Evolutionary conservation across 139 green algal genomes (phyloP).

Genomic region (Penium margaritaceum): DNA sequence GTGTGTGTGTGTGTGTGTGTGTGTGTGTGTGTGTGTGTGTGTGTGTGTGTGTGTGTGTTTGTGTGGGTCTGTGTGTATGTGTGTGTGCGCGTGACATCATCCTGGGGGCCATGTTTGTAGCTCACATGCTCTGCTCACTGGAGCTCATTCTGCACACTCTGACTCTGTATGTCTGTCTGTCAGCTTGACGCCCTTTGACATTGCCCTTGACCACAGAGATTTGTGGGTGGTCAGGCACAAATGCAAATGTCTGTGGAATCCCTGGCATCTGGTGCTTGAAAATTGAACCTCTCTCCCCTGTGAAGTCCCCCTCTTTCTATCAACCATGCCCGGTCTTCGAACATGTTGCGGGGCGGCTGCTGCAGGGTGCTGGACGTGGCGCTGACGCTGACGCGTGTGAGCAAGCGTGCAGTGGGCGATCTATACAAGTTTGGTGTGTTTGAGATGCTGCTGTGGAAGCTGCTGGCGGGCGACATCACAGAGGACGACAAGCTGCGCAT

Average conservation of each 20-base stretch:
- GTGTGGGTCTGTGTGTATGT: too few relatives aligned
- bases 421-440: slow-evolving; percentile 17
- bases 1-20: too few relatives aligned
- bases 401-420: slow-evolving; percentile 2
- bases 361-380: slow-evolving; percentile 29
- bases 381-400: neutral
- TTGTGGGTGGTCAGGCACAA: too few relatives aligned
- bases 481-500: slow-evolving; percentile 4
- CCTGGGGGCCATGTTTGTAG: too few relatives aligned
- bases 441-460: slow-evolving; percentile 33
- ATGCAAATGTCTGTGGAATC: neutral
- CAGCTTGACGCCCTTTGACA: too few relatives aligned
- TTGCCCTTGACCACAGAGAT: too few relatives aligned
- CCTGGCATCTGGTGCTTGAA: neutral
- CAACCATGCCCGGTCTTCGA: neutral
- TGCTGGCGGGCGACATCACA: slow-evolving; percentile 21
- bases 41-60: too few relatives aligned
- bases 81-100: too few relatives aligned
- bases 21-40: too few relatives aligned
- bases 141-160: too few relatives aligned
- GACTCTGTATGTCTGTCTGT: too few relatives aligned
- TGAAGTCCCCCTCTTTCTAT: neutral
- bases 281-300: neutral
- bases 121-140: too few relatives aligned
- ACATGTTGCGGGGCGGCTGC: neutral